Base-by-base conservation (phyloP, 495 filamentous ascomycete genomes). In the Trichoderma erinaceum region DNA sequence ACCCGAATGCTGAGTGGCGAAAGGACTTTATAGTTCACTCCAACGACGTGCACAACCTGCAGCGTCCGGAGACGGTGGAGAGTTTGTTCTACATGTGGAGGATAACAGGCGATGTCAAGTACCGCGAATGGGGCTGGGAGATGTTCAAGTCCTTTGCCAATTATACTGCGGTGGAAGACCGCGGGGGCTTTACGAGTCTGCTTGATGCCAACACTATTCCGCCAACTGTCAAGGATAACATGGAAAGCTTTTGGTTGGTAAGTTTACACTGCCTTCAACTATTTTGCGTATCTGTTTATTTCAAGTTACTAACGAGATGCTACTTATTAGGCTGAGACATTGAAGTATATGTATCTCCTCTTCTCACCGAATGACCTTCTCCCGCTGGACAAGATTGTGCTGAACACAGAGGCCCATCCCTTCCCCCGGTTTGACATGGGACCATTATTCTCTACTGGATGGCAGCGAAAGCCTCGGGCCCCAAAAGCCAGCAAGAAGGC, bases 71-170 rank as follows among this genome's bases (percentile, higher is more conserved):
- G 77, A 97, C 95, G 0, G 87, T 97, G 56, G 95, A 98, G 77
- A 93, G 90, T 66, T 81, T 99, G 64, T 92, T 98, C 76, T 95
- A 98, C 78, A 96, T 99, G 93, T 99, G 94, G 89, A 88, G 95
- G 66, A 94, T 99, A 75, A 99, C 95, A 21, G 93, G 91, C 38
- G 93, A 99, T 68, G 82, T 85, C 32, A 91, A 86, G 70, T 99
- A 99, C 76, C 86, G 95, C 16, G 85, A 97, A 69, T 98, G 95
- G 95, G 95, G 96, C 10, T 99, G 95, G 95, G 88, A 96, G 70
- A 98, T 98, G 86, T 99, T 99, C 80, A 88, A 93, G 78, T 86
- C 88, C 1, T 98, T 99, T 76, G 80, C 93, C 74, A 87, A 90
- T 69, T 86, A 97, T 75, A 96, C 90, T 0, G 85, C 87, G 1